Evolutionary conservation across 2,329 filamentous ascomycete genomes (phyloP).

Genomic region (Emergomyces orientalis): DNA sequence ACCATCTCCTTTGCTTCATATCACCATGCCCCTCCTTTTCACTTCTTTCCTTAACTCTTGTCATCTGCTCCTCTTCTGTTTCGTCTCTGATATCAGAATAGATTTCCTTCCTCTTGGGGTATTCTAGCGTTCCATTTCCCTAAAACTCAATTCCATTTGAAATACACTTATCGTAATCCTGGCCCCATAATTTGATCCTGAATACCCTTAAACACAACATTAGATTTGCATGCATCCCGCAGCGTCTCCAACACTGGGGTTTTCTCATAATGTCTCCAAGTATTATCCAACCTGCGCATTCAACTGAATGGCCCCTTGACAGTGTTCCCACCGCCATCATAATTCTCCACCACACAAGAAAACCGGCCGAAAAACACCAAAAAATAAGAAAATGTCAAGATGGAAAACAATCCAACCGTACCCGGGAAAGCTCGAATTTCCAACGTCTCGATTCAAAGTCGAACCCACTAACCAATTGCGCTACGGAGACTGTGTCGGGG

Average conservation of each 20-base stretch:
- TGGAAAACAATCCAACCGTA: slow-evolving; percentile 20
- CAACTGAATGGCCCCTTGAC: no score
- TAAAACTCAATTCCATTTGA: no score
- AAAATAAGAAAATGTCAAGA: background rate
- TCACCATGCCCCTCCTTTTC: background rate
- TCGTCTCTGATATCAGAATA: background rate
- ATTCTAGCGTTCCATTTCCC: background rate
- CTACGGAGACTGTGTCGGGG: slow-evolving; percentile 3
- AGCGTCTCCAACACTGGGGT: background rate
- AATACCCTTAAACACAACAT: background rate
- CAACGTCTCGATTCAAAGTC: slow-evolving; percentile 23
- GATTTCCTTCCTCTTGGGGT: background rate
- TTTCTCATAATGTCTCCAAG: background rate
- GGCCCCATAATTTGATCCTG: background rate
- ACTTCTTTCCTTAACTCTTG: background rate
- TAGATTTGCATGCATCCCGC: background rate
- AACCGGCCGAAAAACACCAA: background rate
- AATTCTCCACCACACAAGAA: background rate
- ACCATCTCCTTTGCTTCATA: background rate
- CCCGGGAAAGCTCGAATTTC: slow-evolving; percentile 36
- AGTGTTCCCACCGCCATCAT: no score
- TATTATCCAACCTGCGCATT: background rate
- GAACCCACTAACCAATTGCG: slow-evolving; percentile 11
- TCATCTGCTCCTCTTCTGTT: background rate
- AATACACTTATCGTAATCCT: background rate